Percentiles rank a stretch among this genome's conserved stretches.
These are phyloP conservation scores for Mortierella sp. DNA, from an alignment of 371 early-diverging fungal genomes.

Conservation along the genomic window DNA sequence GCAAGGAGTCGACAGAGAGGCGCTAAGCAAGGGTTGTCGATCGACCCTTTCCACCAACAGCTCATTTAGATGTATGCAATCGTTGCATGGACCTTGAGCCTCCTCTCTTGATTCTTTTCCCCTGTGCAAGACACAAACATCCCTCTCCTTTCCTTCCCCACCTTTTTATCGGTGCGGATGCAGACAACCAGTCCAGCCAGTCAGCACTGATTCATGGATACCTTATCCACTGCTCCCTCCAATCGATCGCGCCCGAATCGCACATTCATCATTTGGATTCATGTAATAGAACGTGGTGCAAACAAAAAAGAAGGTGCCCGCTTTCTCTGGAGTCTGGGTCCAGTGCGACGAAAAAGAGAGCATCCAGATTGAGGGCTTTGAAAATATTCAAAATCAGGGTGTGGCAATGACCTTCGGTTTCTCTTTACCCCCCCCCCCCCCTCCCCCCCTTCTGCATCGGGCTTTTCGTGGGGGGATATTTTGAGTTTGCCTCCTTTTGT, in stretches of 20 bases:
- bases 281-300: background rate
- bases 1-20: no score
- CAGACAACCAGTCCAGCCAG: background rate
- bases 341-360: background rate
- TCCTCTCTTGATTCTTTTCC: no score
- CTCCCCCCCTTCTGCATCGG: background rate
- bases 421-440: background rate
- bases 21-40: no score
- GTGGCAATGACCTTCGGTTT: conserved; percentile 3
- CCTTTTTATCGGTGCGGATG: no score
- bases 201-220: background rate
- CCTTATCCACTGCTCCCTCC: background rate
- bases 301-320: background rate
- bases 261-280: background rate
- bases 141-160: no score
- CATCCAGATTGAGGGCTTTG: no score
- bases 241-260: no score
- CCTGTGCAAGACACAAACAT: no score
- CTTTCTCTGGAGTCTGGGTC: background rate
- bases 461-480: background rate
- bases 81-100: no score
- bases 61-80: no score
- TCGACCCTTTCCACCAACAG: no score
- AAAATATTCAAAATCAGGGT: background rate
- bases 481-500: background rate